Base-by-base conservation (phyloP, 441 rosid genomes). In the Croton setiger region DNA sequence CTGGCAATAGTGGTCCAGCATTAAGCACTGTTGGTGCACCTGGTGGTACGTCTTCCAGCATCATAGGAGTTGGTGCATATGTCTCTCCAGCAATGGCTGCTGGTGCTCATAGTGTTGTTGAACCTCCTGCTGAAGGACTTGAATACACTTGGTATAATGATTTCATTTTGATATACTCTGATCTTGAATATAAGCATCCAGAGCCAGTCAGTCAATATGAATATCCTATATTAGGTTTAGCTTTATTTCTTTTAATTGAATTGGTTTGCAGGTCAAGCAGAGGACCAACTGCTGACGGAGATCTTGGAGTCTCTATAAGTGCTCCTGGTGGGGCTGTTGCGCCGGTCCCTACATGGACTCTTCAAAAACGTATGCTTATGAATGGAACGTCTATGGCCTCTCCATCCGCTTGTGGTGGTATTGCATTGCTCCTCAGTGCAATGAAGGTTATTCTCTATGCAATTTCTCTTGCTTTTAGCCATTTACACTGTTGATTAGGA, bases 271-370 rank as follows among this genome's bases (percentile, higher is more conserved):
- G 99, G 99, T 96, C 99, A 68, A 93, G 98, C 82, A 87, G 98
- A 76, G 98, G 99, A 64, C 99, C 98, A 54, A 91, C 98, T 57
- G 84, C 85, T 81, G 99, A 96, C 83, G 99, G 98, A 54, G 98
- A 93, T 87, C 86, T 96, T 73, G 99, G 99, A 70, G 97, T 96
- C 71, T 82, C 86, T 82, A 74, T 93, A 66, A 89, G 99, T 87
- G 99, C 99, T 77, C 98, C 99, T 83, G 98, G 99, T 75, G 98
- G 91, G 67, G 99, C 98, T 72, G 93, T 96, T 78, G 97, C 98
- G 76, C 98, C 99, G 56, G 99, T 96, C 57, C 96, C 99, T 75
- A 93, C 92, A 70, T 93, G 99, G 99, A 93, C 99, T 64, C 99
- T 96, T 78, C 98, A 96, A 78, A 84, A 86, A 60, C 96, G 97